phyloP scores from a whole-genome alignment of 805 yeast species.

The Yamadazyma akitaensis region DNA sequence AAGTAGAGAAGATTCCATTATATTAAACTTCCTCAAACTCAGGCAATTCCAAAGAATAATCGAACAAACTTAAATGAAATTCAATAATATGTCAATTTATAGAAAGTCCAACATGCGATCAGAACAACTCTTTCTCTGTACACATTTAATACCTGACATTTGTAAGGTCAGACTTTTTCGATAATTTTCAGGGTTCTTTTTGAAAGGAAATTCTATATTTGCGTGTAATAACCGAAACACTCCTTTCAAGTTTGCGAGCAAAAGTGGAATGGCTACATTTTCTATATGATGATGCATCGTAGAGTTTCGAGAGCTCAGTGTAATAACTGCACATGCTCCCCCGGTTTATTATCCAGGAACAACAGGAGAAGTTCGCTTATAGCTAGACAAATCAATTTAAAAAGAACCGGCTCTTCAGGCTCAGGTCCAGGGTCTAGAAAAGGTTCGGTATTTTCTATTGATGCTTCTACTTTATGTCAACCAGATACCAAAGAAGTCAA shows the following conservation, averaged over 20 bases:
- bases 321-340: conserved; percentile 78
- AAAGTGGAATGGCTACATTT: not conserved
- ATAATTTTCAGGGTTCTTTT: not conserved
- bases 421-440: conserved; percentile 32
- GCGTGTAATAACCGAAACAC: not conserved
- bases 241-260: conserved; percentile 1
- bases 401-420: conserved; percentile 23
- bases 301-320: conserved; percentile 48
- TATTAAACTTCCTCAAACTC: too few relatives aligned
- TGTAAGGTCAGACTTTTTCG: too few relatives aligned
- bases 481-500: conserved; percentile 50
- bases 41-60: too few relatives aligned
- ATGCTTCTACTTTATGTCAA: conserved; percentile 39
- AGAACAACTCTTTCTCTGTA: too few relatives aligned
- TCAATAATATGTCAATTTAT: too few relatives aligned
- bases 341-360: conserved; percentile 70
- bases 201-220: too few relatives aligned
- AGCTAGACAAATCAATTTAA: conserved; percentile 39
- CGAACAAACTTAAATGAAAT: too few relatives aligned
- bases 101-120: too few relatives aligned
- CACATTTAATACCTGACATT: too few relatives aligned
- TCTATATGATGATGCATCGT: conserved; percentile 15
- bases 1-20: too few relatives aligned
- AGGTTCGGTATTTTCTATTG: conserved; percentile 41
- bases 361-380: conserved; percentile 57